A percentile compares a stretch with the other conserved stretches of the same genome.
Conservation (phyloP, 352 stramenopile species). For the Thraustotheca clavata region DNA sequence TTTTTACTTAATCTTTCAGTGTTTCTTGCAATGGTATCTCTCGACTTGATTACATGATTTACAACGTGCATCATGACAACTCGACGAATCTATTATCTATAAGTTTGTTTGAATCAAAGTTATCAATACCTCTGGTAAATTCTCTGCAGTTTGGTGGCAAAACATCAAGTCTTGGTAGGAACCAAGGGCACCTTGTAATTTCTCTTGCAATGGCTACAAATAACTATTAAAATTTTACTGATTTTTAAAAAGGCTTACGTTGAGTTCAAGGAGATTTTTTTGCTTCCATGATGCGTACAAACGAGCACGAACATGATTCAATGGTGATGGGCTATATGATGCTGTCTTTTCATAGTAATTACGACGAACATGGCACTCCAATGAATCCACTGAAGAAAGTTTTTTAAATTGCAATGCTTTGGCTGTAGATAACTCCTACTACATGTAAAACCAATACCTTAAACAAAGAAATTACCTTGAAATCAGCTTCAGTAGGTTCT, state of each 20-base stretch:
- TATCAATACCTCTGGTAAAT: constrained; percentile 16
- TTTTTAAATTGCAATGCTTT: constrained; percentile 21
- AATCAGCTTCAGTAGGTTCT: constrained; percentile 39
- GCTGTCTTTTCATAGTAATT: neutral
- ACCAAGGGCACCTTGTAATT: constrained; percentile 42
- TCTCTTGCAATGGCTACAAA: constrained; percentile 35
- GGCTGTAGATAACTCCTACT: constrained; percentile 19
- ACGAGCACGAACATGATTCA: constrained; percentile 40
- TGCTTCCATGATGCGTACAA: constrained; percentile 41
- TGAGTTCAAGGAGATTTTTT: constrained; percentile 23
- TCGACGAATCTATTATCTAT: constrained; percentile 38
- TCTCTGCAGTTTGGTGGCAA: constrained; percentile 52
- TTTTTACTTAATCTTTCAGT: constrained; percentile 55
- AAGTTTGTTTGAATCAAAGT: neutral
- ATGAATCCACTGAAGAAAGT: constrained; percentile 31
- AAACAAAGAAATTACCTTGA: constrained; percentile 33
- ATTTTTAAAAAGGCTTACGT: constrained; percentile 14
- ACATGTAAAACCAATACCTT: constrained; percentile 33
- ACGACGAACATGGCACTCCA: neutral
- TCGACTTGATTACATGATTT: constrained; percentile 69
- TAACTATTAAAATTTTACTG: constrained; percentile 27
- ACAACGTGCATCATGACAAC: constrained; percentile 65
- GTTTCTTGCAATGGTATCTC: constrained; percentile 58
- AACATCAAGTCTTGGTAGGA: constrained; percentile 64
- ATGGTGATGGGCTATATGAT: constrained; percentile 18